A percentile compares a stretch with the other conserved stretches of the same genome.
Conservation (phyloP, 257 asterid species). For the Primulina tabacum region DNA sequence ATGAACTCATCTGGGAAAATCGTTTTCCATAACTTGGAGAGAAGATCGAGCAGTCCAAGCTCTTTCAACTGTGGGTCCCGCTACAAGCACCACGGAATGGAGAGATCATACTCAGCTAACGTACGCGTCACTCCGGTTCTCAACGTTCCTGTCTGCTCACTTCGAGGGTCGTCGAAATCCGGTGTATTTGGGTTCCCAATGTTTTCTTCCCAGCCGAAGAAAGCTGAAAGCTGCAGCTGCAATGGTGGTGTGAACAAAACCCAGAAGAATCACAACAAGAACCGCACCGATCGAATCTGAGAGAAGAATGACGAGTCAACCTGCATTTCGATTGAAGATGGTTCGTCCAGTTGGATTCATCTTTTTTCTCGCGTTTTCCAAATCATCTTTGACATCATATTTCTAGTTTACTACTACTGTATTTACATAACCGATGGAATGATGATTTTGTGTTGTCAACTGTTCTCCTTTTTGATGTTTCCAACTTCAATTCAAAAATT, state of each 20-base stretch:
- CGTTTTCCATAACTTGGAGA: conserved; percentile 79
- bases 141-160: conserved; percentile 85
- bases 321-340: conserved; percentile 26
- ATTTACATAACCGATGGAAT: not conserved
- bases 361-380: not conserved
- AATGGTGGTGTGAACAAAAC: conserved; percentile 35
- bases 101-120: conserved; percentile 86
- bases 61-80: conserved; percentile 71
- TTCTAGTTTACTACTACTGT: not conserved
- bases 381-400: not conserved
- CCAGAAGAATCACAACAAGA: conserved; percentile 38
- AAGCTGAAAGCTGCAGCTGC: conserved; percentile 23
- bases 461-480: not conserved
- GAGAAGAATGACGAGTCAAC: conserved; percentile 23
- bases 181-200: conserved; percentile 79
- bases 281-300: conserved; percentile 56
- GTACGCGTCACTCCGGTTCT: conserved; percentile 90
- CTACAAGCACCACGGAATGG: conserved; percentile 75
- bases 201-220: conserved; percentile 69
- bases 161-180: conserved; percentile 74
- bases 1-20: conserved; percentile 92
- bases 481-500: not conserved
- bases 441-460: not conserved
- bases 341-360: not conserved
- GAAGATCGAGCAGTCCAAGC: conserved; percentile 97